These are phyloP conservation scores for Chaetomiaceae sp. DNA, from an alignment of 2,329 filamentous ascomycete species.

Conservation along the genomic window DNA sequence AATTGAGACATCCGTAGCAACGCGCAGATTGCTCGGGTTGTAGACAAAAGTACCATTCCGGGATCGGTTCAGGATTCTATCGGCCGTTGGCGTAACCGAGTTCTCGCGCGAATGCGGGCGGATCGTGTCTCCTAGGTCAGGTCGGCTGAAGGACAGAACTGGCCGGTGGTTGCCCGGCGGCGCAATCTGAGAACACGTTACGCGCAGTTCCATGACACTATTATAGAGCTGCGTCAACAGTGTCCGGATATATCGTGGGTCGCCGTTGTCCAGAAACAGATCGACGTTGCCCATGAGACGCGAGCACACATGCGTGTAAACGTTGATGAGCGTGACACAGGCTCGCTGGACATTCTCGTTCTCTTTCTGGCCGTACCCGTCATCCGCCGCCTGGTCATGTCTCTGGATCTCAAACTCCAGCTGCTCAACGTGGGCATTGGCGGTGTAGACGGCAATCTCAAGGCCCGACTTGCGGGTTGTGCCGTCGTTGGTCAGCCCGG, in stretches of 20 bases:
- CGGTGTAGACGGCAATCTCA: constrained; percentile 65
- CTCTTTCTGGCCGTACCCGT: constrained; percentile 47
- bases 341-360: constrained; percentile 62
- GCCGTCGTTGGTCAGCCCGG: constrained; percentile 57
- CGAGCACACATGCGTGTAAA: constrained; percentile 62
- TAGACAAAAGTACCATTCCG: constrained; percentile 39
- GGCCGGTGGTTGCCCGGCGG: constrained; percentile 29
- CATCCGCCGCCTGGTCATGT: constrained; percentile 51
- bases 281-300: constrained; percentile 59
- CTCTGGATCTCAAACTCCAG: constrained; percentile 61
- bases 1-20: constrained; percentile 51
- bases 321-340: constrained; percentile 58
- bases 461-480: constrained; percentile 59
- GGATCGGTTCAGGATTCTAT: constrained; percentile 41
- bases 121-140: constrained; percentile 43
- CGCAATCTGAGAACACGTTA: constrained; percentile 42
- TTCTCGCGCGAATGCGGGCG: constrained; percentile 49
- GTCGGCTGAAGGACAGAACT: constrained; percentile 23
- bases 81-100: constrained; percentile 50
- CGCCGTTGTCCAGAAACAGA: constrained; percentile 60
- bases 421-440: constrained; percentile 61
- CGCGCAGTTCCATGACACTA: constrained; percentile 62
- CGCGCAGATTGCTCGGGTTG: constrained; percentile 51
- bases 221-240: constrained; percentile 61
- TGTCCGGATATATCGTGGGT: constrained; percentile 62